Conservation (phyloP, 2,329 filamentous ascomycete species). For the Tolypocladium amazonense region DNA sequence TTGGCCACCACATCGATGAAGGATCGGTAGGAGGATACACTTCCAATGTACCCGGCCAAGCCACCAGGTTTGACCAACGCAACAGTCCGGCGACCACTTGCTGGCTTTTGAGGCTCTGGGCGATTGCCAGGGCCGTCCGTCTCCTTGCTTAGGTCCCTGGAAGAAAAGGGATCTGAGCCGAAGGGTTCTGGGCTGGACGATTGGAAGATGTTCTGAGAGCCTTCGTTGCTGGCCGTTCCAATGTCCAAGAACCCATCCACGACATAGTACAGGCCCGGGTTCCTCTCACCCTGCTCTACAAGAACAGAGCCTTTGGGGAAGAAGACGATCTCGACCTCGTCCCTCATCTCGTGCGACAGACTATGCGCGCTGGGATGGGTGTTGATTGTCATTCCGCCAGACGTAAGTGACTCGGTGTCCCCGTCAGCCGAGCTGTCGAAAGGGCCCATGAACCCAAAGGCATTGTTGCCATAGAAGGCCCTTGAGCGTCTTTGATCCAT, state of each 20-base stretch:
- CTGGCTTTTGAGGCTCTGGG: constrained; percentile 21
- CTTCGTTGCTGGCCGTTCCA: constrained; percentile 50
- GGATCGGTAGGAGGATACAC: constrained; percentile 87
- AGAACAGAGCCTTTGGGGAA: constrained; percentile 91
- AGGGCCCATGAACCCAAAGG: constrained; percentile 83
- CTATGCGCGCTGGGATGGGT: constrained; percentile 54
- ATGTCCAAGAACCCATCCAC: constrained; percentile 96
- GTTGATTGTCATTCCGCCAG: constrained; percentile 50
- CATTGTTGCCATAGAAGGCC: constrained; percentile 58
- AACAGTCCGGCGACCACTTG: constrained; percentile 53
- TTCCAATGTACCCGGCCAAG: constrained; percentile 87
- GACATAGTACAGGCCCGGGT: constrained; percentile 93
- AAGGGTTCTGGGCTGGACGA: constrained; percentile 13
- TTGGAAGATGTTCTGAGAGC: constrained; percentile 22
- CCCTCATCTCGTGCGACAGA: constrained; percentile 69
- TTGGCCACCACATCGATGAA: constrained; percentile 96
- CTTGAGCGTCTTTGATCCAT: constrained; percentile 76
- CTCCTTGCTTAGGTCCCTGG: not conserved
- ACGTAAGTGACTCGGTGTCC: constrained; percentile 78
- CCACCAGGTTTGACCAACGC: constrained; percentile 92
- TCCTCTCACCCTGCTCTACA: constrained; percentile 94
- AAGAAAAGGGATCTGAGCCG: constrained; percentile 5
- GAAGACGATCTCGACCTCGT: constrained; percentile 94
- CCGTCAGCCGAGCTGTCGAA: constrained; percentile 67
- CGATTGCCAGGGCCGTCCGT: not conserved